Evolutionary conservation across 148 eudicot genomes (phyloP).

Genomic region (Arctostaphylos glauca): DNA sequence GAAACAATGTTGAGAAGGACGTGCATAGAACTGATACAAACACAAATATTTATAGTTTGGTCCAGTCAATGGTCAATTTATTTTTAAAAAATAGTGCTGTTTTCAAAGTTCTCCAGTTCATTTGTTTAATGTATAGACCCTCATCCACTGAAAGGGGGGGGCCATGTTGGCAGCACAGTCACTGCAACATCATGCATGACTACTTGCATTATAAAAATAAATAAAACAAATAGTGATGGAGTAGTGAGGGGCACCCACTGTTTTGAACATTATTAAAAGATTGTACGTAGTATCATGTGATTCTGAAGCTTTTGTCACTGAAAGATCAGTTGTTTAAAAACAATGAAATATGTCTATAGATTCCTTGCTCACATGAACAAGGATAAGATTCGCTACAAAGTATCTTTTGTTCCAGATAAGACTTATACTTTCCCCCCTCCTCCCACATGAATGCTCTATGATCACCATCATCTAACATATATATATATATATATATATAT

Average conservation of each 20-base stretch:
- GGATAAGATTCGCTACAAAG: background rate
- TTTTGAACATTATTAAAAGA: background rate
- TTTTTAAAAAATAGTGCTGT: background rate
- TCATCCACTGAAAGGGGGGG: background rate
- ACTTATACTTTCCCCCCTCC: background rate
- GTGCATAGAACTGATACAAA: background rate
- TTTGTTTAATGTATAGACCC: background rate
- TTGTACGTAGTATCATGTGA: slow-evolving; percentile 5
- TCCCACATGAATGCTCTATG: slow-evolving; percentile 2
- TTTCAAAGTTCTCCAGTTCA: background rate
- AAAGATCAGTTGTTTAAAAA: background rate
- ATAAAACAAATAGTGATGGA: background rate
- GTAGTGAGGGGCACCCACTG: background rate
- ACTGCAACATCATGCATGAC: background rate
- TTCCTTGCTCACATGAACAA: slow-evolving; percentile 19
- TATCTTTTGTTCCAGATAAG: background rate
- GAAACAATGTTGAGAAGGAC: background rate
- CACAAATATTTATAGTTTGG: background rate
- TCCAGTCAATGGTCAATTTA: slow-evolving; percentile 2
- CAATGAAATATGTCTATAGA: background rate
- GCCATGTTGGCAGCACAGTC: background rate
- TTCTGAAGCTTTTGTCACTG: background rate
- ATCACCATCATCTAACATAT: background rate
- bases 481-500: no score
- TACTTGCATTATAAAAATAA: no score